Percentiles rank a stretch among this genome's conserved stretches.
These are phyloP conservation scores for Boletus reticuloceps DNA, from an alignment of 768 basidiomycete species.

Conservation along the genomic window DNA sequence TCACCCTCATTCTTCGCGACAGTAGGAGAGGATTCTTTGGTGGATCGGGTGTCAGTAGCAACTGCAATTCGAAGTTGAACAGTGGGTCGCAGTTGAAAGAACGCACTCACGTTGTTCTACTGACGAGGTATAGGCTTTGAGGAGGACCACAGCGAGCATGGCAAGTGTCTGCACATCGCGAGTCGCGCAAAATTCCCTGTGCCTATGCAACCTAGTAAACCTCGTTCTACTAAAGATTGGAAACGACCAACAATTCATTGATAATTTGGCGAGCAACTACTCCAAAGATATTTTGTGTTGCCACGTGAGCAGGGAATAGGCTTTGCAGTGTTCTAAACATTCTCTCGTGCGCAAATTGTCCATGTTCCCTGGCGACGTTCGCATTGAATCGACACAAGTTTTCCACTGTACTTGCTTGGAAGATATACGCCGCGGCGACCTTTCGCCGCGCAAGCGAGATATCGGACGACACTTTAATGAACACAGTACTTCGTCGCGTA, in stretches of 20 bases:
- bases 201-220: slow-evolving; percentile 31
- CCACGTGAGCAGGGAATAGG: slow-evolving; percentile 38
- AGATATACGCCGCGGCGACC: slow-evolving; percentile 64
- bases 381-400: slow-evolving; percentile 62
- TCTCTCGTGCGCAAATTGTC: slow-evolving; percentile 69
- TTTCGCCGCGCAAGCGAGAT: slow-evolving; percentile 47
- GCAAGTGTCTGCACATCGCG: slow-evolving; percentile 83
- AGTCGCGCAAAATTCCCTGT: slow-evolving; percentile 39
- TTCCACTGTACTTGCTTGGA: slow-evolving; percentile 39
- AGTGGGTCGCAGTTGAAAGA: background rate
- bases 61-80: background rate
- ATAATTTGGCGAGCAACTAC: slow-evolving; percentile 39
- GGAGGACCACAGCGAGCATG: slow-evolving; percentile 65
- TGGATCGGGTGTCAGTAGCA: slow-evolving; percentile 13
- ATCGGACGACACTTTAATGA: slow-evolving; percentile 51
- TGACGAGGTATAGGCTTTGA: slow-evolving; percentile 40
- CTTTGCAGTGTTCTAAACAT: slow-evolving; percentile 56
- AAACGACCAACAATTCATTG: slow-evolving; percentile 44
- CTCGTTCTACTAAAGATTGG: background rate
- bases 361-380: slow-evolving; percentile 50
- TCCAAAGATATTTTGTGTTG: slow-evolving; percentile 25
- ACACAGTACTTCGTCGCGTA: slow-evolving; percentile 54
- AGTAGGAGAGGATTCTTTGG: slow-evolving; percentile 14
- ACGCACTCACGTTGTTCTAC: slow-evolving; percentile 14
- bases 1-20: slow-evolving; percentile 40